Base-by-base conservation (phyloP, 768 basidiomycete genomes). In the Boletus rubroflammeus region DNA sequence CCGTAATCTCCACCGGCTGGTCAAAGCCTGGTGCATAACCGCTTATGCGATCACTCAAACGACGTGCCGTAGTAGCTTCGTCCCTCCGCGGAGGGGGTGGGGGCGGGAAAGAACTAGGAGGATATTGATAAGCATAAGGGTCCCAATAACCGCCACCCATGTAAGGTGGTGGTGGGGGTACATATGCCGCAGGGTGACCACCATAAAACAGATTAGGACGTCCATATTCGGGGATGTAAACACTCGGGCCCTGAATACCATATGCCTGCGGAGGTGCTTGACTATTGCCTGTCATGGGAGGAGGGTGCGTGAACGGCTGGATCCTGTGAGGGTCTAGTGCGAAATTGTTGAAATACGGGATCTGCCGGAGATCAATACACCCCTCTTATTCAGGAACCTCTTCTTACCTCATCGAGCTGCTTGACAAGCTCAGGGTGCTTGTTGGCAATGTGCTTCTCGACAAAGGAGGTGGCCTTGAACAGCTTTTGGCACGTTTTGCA, bases 401-500 rank as follows among this genome's bases (percentile, higher is more conserved):
- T 34, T 64, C 78, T 72, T 68, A 97, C 96, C 65, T 95, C 89
- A 39, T 94, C 92, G 17, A 98, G 81, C 47, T 79, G 75, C 61
- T 87, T 89, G 54, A 95, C 81, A 15, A 92, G 75, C 56, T 97
- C 91, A 11, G 88, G 76, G 68, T 99, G 97, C 70, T 98, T 98
- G 69, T 95, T 93, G 13, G 86, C 82, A 56, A 99, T 86, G 69
- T 99, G 97, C 78, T 98, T 98, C 75, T 96, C 93, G 45, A 98
- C 90, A 73, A 98, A 99, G 25, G 94, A 85, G 32, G 90, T 88
- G 5, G 94, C 97, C 70, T 95, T 95, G 85, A 99, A 99, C 21
- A 98, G 79, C 76, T 99, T 99, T 73, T 86, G 87, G 72, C 97
- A 99, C 28, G 86, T 86, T 76, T 92, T 96, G 76, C 97, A 99